Evolutionary conservation across 495 filamentous ascomycete species (phyloP), one percentile per base, ranked within the genome.

Genomic region (Talaromyces wortmannii): DNA sequence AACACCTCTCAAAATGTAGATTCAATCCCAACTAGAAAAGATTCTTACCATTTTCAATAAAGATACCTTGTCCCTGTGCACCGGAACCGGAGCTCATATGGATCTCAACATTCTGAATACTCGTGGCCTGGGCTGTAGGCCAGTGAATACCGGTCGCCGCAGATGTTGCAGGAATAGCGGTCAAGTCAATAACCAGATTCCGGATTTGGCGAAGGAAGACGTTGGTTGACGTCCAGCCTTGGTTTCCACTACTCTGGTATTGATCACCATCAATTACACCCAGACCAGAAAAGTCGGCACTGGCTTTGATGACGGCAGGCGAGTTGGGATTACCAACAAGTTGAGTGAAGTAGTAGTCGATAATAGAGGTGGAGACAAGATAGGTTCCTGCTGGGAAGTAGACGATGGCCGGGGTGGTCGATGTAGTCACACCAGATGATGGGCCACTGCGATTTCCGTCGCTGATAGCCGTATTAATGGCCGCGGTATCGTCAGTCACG

Each of bases 161-260:
- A 3, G 69, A 66, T 6, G 61, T 77, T 0, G 67, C 76, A 1
- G 83, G 76, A 40, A 91, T 80, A 31, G 60, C 69, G 5, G 85
- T 91, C 45, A 82, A 79, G 62, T 94, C 89, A 30, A 94, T 71
- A 55, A 90, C 76, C 50, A 94, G 79, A 61, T 94, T 94, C 32
- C 87, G 77, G 50, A 94, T 77, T 58, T 90, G 87, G 36, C 89
- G 75, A 64, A 79, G 91, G 70, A 94, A 94, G 29, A 88, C 81
- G 57, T 88, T 91, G 15, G 86, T 89, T 32, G 67, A 67, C 31
- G 68, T 77, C 71, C 78, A 89, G 18, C 70, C 74, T 32, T 72
- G 67, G 10, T 71, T 62, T n/a, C 65, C 67, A 36, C 60, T 61
- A 44, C 54, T 61, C 50, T 75, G 66, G 64, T 87, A 87, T 46